Evolutionary conservation across 2,329 filamentous ascomycete species (phyloP).

Genomic region (Proliferodiscus dingleyae): DNA sequence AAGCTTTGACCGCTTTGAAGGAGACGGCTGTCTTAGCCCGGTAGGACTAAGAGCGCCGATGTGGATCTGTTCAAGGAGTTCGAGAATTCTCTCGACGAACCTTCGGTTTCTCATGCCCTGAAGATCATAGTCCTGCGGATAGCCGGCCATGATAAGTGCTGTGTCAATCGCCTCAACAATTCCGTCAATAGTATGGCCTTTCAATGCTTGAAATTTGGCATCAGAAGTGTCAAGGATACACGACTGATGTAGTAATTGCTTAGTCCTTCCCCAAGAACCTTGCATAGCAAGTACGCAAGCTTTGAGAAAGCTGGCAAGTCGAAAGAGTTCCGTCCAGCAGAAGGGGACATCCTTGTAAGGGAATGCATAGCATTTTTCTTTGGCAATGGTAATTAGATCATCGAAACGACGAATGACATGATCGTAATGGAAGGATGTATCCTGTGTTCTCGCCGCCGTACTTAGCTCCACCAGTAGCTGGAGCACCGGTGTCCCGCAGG

Average conservation of each 20-base stretch:
- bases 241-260: background rate
- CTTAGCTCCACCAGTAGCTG: conserved; percentile 15
- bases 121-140: conserved; percentile 4
- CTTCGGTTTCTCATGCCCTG: conserved; percentile 44
- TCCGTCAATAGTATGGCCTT: conserved; percentile 17
- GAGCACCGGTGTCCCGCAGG: conserved; percentile 17
- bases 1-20: conserved; percentile 21
- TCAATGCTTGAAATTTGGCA: background rate
- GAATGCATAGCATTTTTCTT: conserved; percentile 65
- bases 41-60: no score
- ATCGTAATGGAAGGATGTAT: conserved; percentile 1
- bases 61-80: no score
- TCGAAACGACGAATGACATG: conserved; percentile 38
- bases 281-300: conserved; percentile 38
- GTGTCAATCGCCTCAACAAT: conserved; percentile 30
- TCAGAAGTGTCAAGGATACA: background rate
- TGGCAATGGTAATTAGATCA: conserved; percentile 54
- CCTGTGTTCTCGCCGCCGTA: conserved; percentile 5
- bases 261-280: conserved; percentile 9
- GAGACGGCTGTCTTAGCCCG: no score
- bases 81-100: conserved; percentile 65
- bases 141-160: conserved; percentile 31
- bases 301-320: conserved; percentile 63
- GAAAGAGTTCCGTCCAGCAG: conserved; percentile 68
- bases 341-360: conserved; percentile 60